Conservation (phyloP, 352 stramenopile species). For the Hyaloperonospora brassicae region DNA sequence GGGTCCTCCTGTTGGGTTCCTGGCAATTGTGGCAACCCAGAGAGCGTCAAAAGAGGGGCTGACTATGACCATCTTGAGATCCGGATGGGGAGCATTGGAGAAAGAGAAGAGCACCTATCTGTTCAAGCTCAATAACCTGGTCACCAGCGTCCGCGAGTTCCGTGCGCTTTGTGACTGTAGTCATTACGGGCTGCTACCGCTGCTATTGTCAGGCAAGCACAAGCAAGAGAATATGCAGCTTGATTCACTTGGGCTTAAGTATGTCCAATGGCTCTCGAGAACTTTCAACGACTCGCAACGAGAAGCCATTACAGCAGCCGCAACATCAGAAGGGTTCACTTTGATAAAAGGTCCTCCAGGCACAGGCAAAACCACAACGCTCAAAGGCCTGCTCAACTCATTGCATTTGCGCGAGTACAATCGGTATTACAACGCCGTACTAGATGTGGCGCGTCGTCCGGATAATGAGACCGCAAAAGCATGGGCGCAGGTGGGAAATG, state of each 20-base stretch:
- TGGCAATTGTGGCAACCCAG: conserved; percentile 72
- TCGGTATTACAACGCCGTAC: conserved; percentile 85
- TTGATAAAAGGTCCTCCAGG: conserved; percentile 87
- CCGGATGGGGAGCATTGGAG: conserved; percentile 45
- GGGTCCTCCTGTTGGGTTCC: conserved; percentile 33
- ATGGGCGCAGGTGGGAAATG: conserved; percentile 76
- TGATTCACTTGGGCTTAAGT: conserved; percentile 71
- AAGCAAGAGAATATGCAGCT: conserved; percentile 65
- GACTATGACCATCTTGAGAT: conserved; percentile 50
- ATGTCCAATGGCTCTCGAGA: conserved; percentile 69
- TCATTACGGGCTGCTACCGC: conserved; percentile 63
- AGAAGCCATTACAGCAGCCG: conserved; percentile 82
- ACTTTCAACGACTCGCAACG: conserved; percentile 87
- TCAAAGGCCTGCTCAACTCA: conserved; percentile 88
- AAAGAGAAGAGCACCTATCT: conserved; percentile 46
- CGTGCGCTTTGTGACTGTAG: conserved; percentile 75
- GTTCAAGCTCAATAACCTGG: conserved; percentile 84
- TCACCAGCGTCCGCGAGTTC: conserved; percentile 85
- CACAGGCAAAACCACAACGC: conserved; percentile 89
- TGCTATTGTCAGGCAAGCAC: conserved; percentile 70
- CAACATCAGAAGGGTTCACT: conserved; percentile 86
- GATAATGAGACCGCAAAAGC: conserved; percentile 76
- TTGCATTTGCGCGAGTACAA: conserved; percentile 90
- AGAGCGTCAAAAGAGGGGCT: conserved; percentile 64
- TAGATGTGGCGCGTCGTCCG: conserved; percentile 70